These are phyloP conservation scores for Poa annua DNA, from an alignment of 176 grass and related monocot species.

Conservation along the genomic window DNA sequence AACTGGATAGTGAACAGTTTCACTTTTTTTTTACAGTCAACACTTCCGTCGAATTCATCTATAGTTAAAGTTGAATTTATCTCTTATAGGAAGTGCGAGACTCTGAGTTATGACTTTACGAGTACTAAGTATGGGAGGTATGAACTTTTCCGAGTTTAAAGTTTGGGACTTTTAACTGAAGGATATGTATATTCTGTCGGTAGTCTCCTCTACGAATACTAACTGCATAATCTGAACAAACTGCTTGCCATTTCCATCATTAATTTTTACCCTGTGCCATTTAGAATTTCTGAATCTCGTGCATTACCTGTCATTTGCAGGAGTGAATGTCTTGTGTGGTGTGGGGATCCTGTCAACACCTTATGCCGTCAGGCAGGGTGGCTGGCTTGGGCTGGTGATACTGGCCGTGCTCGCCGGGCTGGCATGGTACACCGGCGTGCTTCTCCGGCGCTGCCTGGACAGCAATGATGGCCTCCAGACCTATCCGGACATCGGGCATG, in stretches of 20 bases:
- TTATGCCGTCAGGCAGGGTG: constrained; percentile 83
- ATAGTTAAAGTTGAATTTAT: neutral
- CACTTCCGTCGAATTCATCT: neutral
- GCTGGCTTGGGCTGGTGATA: constrained; percentile 72
- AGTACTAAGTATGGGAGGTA: too few relatives aligned
- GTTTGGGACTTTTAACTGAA: neutral
- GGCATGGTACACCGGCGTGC: constrained; percentile 81
- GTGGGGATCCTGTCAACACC: constrained; percentile 92
- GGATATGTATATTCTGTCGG: neutral
- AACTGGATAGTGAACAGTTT: neutral
- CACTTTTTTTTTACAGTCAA: neutral
- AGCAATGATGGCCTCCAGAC: constrained; percentile 77
- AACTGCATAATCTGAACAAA: neutral
- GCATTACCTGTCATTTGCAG: constrained; percentile 27
- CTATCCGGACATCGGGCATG: constrained; percentile 94
- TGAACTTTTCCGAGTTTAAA: too few relatives aligned
- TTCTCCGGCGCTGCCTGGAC: constrained; percentile 81
- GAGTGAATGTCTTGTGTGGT: constrained; percentile 89
- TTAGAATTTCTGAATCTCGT: neutral
- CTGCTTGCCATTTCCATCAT: neutral
- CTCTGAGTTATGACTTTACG: too few relatives aligned
- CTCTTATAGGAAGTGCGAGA: neutral
- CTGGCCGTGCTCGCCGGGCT: constrained; percentile 69
- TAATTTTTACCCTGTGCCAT: neutral
- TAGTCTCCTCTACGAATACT: neutral